Conservation (phyloP, 192 early-diverging fungal genomes). For the Glomus cerebriforme region DNA sequence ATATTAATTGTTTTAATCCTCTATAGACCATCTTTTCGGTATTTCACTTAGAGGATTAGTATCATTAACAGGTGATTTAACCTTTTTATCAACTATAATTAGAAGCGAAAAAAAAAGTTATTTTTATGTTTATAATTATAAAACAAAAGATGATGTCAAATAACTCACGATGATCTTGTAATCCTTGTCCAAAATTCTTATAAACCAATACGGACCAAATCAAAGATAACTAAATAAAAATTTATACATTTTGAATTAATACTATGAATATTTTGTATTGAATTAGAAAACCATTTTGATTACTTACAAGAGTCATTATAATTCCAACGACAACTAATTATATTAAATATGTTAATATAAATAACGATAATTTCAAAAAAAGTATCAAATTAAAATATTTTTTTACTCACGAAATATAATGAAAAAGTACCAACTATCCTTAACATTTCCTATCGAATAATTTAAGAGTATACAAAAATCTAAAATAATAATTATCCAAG, state of each 20-base stretch:
- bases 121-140: neutral
- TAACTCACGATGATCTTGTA: neutral
- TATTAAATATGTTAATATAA: neutral
- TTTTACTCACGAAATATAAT: neutral
- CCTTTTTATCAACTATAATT: neutral
- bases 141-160: neutral
- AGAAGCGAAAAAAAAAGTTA: neutral
- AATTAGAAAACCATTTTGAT: neutral
- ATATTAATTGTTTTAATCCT: neutral
- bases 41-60: neutral
- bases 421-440: slow-evolving; percentile 5
- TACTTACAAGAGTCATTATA: neutral
- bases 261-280: neutral
- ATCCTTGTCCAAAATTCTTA: neutral
- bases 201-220: neutral
- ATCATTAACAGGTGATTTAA: neutral
- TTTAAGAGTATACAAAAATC: neutral
- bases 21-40: neutral
- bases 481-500: neutral
- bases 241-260: neutral
- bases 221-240: neutral
- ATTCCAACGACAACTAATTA: neutral
- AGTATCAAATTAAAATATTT: neutral
- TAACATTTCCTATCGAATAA: slow-evolving; percentile 3
- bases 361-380: neutral